Evolutionary conservation across 1,139 yeast species (phyloP).

Genomic region (Debaryomyces sp.): DNA sequence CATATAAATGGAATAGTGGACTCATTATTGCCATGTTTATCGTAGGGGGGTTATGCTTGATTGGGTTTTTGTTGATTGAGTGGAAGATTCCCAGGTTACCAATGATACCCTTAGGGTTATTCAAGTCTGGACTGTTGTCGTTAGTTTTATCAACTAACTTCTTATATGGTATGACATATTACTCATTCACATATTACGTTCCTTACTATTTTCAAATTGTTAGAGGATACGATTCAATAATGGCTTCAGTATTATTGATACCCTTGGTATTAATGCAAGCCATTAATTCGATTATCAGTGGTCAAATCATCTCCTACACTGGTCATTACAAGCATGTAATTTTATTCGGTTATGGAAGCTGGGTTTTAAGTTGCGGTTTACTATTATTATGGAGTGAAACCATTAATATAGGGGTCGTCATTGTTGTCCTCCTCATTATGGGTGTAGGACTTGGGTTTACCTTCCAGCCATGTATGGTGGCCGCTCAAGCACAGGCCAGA

Average conservation of each 20-base stretch:
- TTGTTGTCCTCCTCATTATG: conserved; percentile 40
- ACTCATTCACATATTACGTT: conserved; percentile 44
- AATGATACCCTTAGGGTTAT: conserved; percentile 55
- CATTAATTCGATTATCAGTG: conserved; percentile 40
- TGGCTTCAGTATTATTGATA: conserved; percentile 42
- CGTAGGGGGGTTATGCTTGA: conserved; percentile 47
- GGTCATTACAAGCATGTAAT: conserved; percentile 49
- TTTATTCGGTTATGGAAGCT: conserved; percentile 42
- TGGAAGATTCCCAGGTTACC: conserved; percentile 54
- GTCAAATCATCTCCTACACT: conserved; percentile 42
- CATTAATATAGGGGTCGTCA: conserved; percentile 34
- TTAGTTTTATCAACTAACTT: conserved; percentile 48
- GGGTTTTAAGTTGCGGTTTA: conserved; percentile 46
- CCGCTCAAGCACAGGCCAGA: conserved; percentile 55
- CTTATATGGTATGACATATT: conserved; percentile 53
- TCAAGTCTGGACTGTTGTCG: conserved; percentile 41
- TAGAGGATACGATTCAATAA: conserved; percentile 39
- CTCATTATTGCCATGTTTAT: conserved; percentile 49
- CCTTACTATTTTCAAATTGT: conserved; percentile 57
- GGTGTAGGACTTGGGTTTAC: conserved; percentile 48
- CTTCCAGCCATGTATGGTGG: conserved; percentile 49
- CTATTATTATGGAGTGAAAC: conserved; percentile 35
- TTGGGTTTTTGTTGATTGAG: conserved; percentile 49
- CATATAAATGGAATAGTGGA: conserved; percentile 54
- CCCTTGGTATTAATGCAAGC: conserved; percentile 50